Percentiles rank a stretch among this genome's conserved stretches.
phyloP scores from a whole-genome alignment of 306 rosid species.

The Acacia confusa region DNA sequence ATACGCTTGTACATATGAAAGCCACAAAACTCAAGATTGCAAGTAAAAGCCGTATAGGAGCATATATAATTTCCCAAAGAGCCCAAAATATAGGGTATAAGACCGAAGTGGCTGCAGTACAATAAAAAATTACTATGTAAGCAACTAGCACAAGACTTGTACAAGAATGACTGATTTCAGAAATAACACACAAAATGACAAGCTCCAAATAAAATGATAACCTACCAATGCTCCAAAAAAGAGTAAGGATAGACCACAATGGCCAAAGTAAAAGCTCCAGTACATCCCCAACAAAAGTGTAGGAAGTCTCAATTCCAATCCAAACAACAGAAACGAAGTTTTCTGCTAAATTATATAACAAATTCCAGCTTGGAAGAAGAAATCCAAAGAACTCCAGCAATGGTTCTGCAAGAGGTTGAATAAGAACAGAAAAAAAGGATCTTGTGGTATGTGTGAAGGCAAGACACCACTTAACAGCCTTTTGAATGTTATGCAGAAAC shows the following conservation, averaged over 20 bases:
- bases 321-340: slow-evolving; percentile 64
- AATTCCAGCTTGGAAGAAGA: slow-evolving; percentile 67
- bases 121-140: slow-evolving; percentile 30
- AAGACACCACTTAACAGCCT: slow-evolving; percentile 81
- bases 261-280: slow-evolving; percentile 70
- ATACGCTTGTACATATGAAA: slow-evolving; percentile 40
- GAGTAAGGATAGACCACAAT: slow-evolving; percentile 57
- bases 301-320: slow-evolving; percentile 56
- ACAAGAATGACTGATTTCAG: background rate
- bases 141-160: slow-evolving; percentile 24
- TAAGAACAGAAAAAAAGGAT: slow-evolving; percentile 69
- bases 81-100: slow-evolving; percentile 74
- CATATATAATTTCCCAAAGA: slow-evolving; percentile 70
- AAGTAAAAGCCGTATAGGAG: slow-evolving; percentile 66
- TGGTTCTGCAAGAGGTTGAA: slow-evolving; percentile 74
- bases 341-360: slow-evolving; percentile 48
- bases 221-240: slow-evolving; percentile 77
- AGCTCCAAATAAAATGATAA: slow-evolving; percentile 35
- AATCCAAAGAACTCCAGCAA: slow-evolving; percentile 58
- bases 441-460: slow-evolving; percentile 56
- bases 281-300: slow-evolving; percentile 53
- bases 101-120: slow-evolving; percentile 61
- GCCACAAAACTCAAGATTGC: slow-evolving; percentile 53
- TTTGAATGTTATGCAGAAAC: slow-evolving; percentile 89
- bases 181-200: slow-evolving; percentile 8